Conservation (phyloP, 106 monocot genomes). For the Vanilla planifolia region DNA sequence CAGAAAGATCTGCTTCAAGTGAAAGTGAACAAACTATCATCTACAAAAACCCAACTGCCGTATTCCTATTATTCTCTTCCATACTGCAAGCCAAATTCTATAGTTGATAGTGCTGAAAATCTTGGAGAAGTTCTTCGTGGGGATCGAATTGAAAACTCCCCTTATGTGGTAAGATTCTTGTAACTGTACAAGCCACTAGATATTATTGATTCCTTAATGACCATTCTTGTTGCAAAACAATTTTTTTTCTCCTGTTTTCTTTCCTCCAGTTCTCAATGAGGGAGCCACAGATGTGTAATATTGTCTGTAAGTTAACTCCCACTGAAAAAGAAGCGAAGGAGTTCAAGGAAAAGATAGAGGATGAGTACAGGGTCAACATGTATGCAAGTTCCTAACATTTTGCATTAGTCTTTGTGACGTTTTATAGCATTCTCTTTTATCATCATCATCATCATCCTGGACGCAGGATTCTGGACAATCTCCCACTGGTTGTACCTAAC, state of each 20-base stretch:
- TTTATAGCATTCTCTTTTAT: constrained; percentile 8
- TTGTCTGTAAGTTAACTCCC: constrained; percentile 65
- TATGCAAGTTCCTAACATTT: constrained; percentile 15
- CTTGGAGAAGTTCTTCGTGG: constrained; percentile 98
- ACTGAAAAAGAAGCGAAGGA: constrained; percentile 59
- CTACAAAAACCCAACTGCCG: constrained; percentile 95
- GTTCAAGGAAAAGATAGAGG: constrained; percentile 89
- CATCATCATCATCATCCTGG: background rate
- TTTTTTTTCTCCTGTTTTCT: background rate
- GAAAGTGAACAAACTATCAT: constrained; percentile 95
- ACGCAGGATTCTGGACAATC: constrained; percentile 95
- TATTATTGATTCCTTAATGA: background rate
- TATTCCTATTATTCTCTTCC: constrained; percentile 97
- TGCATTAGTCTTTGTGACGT: background rate
- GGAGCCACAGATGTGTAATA: constrained; percentile 73
- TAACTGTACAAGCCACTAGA: background rate
- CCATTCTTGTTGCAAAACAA: background rate
- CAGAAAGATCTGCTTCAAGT: constrained; percentile 78
- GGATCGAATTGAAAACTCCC: constrained; percentile 97
- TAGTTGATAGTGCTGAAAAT: constrained; percentile 96
- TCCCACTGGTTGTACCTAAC: constrained; percentile 84
- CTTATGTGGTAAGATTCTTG: constrained; percentile 60
- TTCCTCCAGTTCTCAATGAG: constrained; percentile 85
- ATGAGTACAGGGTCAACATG: constrained; percentile 95
- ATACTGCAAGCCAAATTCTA: constrained; percentile 62